A percentile compares a stretch with the other conserved stretches of the same genome.
Evolutionary conservation across 2,329 filamentous ascomycete species (phyloP).

Genomic region (Pestalotiopsis sp.): DNA sequence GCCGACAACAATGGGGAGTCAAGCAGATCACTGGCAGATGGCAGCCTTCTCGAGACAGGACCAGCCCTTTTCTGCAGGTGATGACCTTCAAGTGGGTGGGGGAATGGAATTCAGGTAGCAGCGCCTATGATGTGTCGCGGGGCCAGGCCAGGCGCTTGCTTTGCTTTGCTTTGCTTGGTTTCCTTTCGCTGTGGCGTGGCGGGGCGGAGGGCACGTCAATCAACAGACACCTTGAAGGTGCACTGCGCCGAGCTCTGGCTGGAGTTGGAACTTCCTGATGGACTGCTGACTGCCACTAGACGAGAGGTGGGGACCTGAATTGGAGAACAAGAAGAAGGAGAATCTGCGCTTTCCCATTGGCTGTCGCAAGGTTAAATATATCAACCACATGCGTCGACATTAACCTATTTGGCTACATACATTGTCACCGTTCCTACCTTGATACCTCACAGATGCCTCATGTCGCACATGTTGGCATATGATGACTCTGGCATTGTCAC

Average conservation of each 20-base stretch:
- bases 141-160: neutral
- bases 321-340: neutral
- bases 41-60: neutral
- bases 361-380: neutral
- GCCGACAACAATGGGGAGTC: neutral
- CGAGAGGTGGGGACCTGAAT: too few relatives aligned
- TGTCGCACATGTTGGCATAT: too few relatives aligned
- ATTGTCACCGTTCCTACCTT: neutral
- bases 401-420: neutral
- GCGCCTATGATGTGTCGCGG: conserved; percentile 26
- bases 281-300: too few relatives aligned
- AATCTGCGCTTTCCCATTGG: neutral
- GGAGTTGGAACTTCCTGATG: neutral
- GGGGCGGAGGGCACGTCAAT: neutral
- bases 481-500: too few relatives aligned
- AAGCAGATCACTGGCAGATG: neutral
- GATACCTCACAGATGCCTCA: too few relatives aligned
- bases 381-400: neutral
- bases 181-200: neutral
- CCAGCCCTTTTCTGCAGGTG: neutral
- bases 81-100: neutral
- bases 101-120: conserved; percentile 23
- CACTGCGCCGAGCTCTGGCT: neutral
- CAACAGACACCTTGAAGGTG: neutral
- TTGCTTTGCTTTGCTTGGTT: neutral